Percentiles rank a stretch among this genome's conserved stretches.
These are phyloP conservation scores for Hypoxylon sp. DNA, from an alignment of 2,329 filamentous ascomycete genomes.

Conservation along the genomic window DNA sequence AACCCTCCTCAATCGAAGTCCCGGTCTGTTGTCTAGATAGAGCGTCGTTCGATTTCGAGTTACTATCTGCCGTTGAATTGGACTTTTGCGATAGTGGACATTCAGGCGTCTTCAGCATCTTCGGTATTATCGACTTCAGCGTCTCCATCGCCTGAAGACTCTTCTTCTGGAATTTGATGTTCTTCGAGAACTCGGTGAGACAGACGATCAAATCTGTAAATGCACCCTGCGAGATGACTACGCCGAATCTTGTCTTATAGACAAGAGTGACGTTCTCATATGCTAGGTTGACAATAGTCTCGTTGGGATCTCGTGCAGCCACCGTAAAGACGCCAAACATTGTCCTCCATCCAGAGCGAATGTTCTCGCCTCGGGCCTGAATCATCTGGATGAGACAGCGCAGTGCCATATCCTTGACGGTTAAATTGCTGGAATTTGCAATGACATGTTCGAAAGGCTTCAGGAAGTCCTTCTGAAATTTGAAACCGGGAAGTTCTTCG, in stretches of 20 bases:
- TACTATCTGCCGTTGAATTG: slow-evolving; percentile 48
- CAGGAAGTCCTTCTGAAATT: slow-evolving; percentile 99
- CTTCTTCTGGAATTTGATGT: slow-evolving; percentile 98
- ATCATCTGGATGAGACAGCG: slow-evolving; percentile 99
- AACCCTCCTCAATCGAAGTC: slow-evolving; percentile 94
- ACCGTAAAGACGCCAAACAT: slow-evolving; percentile 99
- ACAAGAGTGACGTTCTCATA: slow-evolving; percentile 97
- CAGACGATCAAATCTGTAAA: slow-evolving; percentile 97
- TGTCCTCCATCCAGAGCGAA: slow-evolving; percentile 96
- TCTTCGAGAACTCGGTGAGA: slow-evolving; percentile 98
- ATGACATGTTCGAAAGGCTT: slow-evolving; percentile 99
- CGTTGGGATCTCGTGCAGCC: slow-evolving; percentile 89
- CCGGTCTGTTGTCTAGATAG: slow-evolving; percentile 68
- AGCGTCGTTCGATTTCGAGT: slow-evolving; percentile 54
- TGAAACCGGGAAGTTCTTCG: slow-evolving; percentile 96
- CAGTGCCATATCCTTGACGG: slow-evolving; percentile 97
- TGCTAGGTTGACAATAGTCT: slow-evolving; percentile 94
- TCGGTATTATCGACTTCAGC: slow-evolving; percentile 89
- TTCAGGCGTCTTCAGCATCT: slow-evolving; percentile 95
- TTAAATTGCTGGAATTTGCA: slow-evolving; percentile 87
- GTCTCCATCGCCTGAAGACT: slow-evolving; percentile 95
- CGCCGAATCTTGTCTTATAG: slow-evolving; percentile 93
- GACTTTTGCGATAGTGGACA: slow-evolving; percentile 82
- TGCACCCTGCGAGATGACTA: slow-evolving; percentile 94
- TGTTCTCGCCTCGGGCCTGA: slow-evolving; percentile 94